Evolutionary conservation across 2,329 filamentous ascomycete genomes (phyloP), one percentile per base, ranked within the genome.

Genomic region (Dactylellina drechsleri): DNA sequence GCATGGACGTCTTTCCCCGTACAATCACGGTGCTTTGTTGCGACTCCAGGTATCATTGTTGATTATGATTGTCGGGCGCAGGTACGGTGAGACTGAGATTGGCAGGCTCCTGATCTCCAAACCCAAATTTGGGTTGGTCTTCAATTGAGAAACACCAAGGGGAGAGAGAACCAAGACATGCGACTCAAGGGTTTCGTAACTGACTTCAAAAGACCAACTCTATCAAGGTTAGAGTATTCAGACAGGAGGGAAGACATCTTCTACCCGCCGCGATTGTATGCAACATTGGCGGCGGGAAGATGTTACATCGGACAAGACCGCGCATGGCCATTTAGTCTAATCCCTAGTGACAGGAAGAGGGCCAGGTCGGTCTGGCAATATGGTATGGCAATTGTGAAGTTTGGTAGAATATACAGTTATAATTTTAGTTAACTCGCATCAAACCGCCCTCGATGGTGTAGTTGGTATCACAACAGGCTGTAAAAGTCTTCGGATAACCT

Each of bases 381-480:
- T 23, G 23, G 23, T 23, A 23, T 23, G 23, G 23, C 23, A 23
- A 23, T 23, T 23, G 54, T 23, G 1, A 57, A 40, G 31, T 47
- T 20, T 4, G 16, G 18, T 18, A 8, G 45, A 26, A 36, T 54
- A 59, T 62, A 53, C 31, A 1, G 8, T 23, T 4, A 45, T 68
- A 60, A 6, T 18, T 15, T 1, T 15, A 16, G 18, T 7, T 23
- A 8, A 40, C 13, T n/a, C 31, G 31, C 49, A 74, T 74, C 62
- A 62, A 73, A 64, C 50, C 65, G 67, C 70, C 70, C 70, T 74
- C 70, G 70, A 74, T 74, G 70, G 70, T 74, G 70, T 74, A 74
- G 70, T 74, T 74, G 70, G 70, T 74, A 74, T 74, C 70, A 74
- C 70, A 74, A 74, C 70, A 74, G 70, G 70, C 70, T 74, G 70